These are phyloP conservation scores for Moricandia moricandioides DNA, from an alignment of 345 rosid species.

Conservation along the genomic window DNA sequence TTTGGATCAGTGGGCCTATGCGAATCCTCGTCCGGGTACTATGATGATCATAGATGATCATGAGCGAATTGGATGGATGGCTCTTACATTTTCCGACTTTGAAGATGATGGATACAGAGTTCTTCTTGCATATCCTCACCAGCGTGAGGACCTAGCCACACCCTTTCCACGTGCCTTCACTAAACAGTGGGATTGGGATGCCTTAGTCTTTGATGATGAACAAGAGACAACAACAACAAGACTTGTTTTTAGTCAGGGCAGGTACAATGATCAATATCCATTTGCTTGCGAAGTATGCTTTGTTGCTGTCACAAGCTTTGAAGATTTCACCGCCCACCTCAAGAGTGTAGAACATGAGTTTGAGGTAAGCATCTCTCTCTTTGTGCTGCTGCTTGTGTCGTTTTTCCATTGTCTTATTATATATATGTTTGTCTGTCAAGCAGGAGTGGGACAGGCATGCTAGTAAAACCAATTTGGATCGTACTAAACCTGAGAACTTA, in stretches of 20 bases:
- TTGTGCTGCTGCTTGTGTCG: no score
- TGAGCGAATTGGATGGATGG: background rate
- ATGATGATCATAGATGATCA: background rate
- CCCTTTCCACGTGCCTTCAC: background rate
- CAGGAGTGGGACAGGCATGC: no score
- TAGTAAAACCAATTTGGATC: no score
- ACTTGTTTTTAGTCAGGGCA: background rate
- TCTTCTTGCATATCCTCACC: background rate
- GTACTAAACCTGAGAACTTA: no score
- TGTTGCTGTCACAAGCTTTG: background rate
- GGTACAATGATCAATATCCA: background rate
- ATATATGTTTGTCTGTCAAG: no score
- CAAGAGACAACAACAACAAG: background rate
- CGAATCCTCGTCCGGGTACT: background rate
- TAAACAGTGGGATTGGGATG: background rate
- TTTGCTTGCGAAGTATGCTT: background rate
- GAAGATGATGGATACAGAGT: background rate
- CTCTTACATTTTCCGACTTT: background rate
- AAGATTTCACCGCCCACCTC: background rate
- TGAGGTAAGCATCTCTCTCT: no score
- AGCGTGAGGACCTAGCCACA: background rate
- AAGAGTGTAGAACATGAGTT: background rate
- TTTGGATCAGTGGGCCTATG: background rate
- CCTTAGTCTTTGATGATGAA: background rate
- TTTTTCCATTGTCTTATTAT: no score